Evolutionary conservation across 371 early-diverging fungal species (phyloP), one percentile per base, ranked within the genome.

Genomic region (Syncephalastrum monosporum): DNA sequence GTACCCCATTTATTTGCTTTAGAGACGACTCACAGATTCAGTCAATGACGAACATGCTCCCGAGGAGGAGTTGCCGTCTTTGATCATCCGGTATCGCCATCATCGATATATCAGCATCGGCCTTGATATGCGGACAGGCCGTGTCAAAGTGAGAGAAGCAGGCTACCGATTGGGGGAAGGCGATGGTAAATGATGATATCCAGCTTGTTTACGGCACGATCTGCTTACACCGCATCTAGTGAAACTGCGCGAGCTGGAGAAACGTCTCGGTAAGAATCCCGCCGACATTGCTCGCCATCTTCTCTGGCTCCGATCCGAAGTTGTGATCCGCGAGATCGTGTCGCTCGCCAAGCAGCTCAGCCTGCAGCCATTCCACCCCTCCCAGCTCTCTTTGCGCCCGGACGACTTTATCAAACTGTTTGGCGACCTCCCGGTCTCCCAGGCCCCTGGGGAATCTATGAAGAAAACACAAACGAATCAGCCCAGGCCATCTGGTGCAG

Each of bases 71-170:
- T 27, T 61, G 4, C 64, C 69, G 15, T 67, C 81, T 27, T 41
- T 84, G 7, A 61, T 79, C 24, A 67, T 84, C 14, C 76, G 77
- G 43, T 71, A 81, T 55, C 71, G 82, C 41, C 78, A 79, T 45
- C 75, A 79, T 27, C 71, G 73, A n/a, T 81, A 76, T 63, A 72
- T 84, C 25, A 75, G 72, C 52, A 80, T 84, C 44, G 74, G 71
- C 17, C 52, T 77, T 6, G 84, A 84, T 63, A 62, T 78, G 50
- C 74, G 84, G 16, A 79, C 82, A 2, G 84, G 84, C 15, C 75
- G 72, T 49, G 65, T 82, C 29, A 81, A 77, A 29, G 82, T 77
- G 14, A 70, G 72, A 3, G 84, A 82, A 44, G 68, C 79, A 15
- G 79, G 79, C 24, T 72, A 72, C 25, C 65, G 76, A 4, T 68